Conservation (phyloP, 2,329 filamentous ascomycete species). For the Fusarium acutatum region DNA sequence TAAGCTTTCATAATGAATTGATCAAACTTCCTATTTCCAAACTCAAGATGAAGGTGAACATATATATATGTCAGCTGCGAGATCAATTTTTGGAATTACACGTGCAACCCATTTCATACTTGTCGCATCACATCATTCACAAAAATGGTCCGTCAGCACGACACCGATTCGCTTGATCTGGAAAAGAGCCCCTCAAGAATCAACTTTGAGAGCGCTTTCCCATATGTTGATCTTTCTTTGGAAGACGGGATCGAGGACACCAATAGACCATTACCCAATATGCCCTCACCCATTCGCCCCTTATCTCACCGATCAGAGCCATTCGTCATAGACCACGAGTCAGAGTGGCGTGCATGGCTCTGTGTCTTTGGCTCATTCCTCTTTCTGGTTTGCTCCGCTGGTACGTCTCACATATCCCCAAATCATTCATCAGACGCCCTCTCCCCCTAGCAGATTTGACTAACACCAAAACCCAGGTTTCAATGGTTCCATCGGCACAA, state of each 20-base stretch:
- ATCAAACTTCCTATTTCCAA: not conserved
- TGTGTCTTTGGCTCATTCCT: conserved; percentile 26
- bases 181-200: not conserved
- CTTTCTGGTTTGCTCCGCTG: conserved; percentile 8
- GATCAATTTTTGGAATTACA: too few relatives aligned
- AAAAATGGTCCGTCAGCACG: not conserved
- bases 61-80: not conserved
- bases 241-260: not conserved
- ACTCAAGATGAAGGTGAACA: not conserved
- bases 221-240: not conserved
- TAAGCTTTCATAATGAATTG: too few relatives aligned
- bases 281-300: not conserved
- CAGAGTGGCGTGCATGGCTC: conserved; percentile 9
- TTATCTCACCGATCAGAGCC: not conserved
- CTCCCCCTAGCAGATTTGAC: not conserved
- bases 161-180: not conserved
- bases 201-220: not conserved
- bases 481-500: conserved; percentile 54
- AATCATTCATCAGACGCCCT: not conserved
- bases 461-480: conserved; percentile 45
- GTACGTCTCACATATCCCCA: not conserved
- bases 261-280: not conserved
- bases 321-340: not conserved
- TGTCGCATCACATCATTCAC: not conserved
- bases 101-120: not conserved